Conservation (phyloP, 768 basidiomycete species). For the Naganishia onofrii region DNA sequence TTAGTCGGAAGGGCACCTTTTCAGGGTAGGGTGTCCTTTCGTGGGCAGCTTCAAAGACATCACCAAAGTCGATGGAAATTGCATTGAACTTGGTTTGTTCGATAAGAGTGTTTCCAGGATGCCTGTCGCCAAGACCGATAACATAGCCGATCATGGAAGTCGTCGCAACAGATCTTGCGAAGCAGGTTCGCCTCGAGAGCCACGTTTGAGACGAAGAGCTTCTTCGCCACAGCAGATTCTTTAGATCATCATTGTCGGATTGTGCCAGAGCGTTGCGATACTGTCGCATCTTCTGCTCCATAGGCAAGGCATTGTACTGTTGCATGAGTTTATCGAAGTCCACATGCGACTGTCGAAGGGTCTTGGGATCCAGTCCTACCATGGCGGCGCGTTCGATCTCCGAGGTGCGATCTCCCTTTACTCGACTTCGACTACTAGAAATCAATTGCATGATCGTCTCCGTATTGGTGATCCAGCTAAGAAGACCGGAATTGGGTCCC, state of each 20-base stretch:
- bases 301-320: slow-evolving; percentile 44
- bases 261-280: slow-evolving; percentile 37
- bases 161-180: slow-evolving; percentile 45
- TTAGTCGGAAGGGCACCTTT: slow-evolving; percentile 54
- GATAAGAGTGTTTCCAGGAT: slow-evolving; percentile 49
- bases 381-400: slow-evolving; percentile 47
- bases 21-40: slow-evolving; percentile 42
- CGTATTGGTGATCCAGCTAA: slow-evolving; percentile 49
- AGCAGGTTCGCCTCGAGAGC: slow-evolving; percentile 48
- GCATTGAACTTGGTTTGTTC: slow-evolving; percentile 47
- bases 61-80: slow-evolving; percentile 52
- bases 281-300: slow-evolving; percentile 40
- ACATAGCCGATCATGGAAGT: slow-evolving; percentile 51
- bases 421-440: slow-evolving; percentile 39
- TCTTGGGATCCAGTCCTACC: slow-evolving; percentile 39
- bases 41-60: slow-evolving; percentile 43
- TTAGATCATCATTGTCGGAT: slow-evolving; percentile 39
- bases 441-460: slow-evolving; percentile 47
- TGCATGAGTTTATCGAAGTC: slow-evolving; percentile 37
- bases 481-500: slow-evolving; percentile 42
- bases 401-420: slow-evolving; percentile 38
- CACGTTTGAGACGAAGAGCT: slow-evolving; percentile 50
- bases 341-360: slow-evolving; percentile 17
- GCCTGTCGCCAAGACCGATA: slow-evolving; percentile 54
- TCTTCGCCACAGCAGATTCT: slow-evolving; percentile 48